These are phyloP conservation scores for Mucor irregularis DNA, from an alignment of 371 early-diverging fungal species.

Conservation along the genomic window DNA sequence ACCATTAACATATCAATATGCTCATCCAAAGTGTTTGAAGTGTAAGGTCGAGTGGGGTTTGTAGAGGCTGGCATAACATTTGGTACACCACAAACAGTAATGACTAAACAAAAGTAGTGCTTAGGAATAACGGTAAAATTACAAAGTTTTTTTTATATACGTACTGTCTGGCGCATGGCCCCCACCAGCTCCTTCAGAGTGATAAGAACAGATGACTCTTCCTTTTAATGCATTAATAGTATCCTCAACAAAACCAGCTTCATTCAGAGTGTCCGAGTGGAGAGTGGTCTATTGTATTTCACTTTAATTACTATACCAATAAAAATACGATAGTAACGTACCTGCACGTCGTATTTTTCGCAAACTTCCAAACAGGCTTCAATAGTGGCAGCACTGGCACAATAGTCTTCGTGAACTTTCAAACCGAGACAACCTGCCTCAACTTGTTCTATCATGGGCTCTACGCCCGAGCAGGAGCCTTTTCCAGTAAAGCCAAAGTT, in stretches of 20 bases:
- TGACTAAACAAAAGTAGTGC: conserved; percentile 38
- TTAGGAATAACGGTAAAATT: too few species aligned
- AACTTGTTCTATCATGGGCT: conserved; percentile 79
- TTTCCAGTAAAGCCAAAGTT: conserved; percentile 95
- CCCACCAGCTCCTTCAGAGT: conserved; percentile 95
- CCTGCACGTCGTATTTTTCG: conserved; percentile 87
- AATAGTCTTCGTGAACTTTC: conserved; percentile 96
- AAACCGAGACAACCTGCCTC: conserved; percentile 88
- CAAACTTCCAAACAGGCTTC: conserved; percentile 84
- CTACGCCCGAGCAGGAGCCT: conserved; percentile 73
- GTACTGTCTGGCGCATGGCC: conserved; percentile 90
- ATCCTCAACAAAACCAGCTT: conserved; percentile 91
- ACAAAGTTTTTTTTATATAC: conserved; percentile 11
- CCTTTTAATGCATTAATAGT: conserved; percentile 85
- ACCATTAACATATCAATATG: conserved; percentile 98
- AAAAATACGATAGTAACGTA: not conserved
- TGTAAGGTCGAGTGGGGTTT: conserved; percentile 91
- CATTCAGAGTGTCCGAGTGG: conserved; percentile 94
- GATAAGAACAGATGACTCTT: conserved; percentile 92
- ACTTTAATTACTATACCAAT: not conserved
- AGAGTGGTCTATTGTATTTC: conserved; percentile 61
- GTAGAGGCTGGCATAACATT: conserved; percentile 92
- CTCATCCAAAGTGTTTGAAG: conserved; percentile 92
- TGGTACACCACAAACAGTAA: conserved; percentile 77
- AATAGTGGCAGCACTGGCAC: conserved; percentile 91